These are phyloP conservation scores for Pinguiococcus pyrenoidosus DNA, from an alignment of 108 stramenopile species.

Conservation along the genomic window DNA sequence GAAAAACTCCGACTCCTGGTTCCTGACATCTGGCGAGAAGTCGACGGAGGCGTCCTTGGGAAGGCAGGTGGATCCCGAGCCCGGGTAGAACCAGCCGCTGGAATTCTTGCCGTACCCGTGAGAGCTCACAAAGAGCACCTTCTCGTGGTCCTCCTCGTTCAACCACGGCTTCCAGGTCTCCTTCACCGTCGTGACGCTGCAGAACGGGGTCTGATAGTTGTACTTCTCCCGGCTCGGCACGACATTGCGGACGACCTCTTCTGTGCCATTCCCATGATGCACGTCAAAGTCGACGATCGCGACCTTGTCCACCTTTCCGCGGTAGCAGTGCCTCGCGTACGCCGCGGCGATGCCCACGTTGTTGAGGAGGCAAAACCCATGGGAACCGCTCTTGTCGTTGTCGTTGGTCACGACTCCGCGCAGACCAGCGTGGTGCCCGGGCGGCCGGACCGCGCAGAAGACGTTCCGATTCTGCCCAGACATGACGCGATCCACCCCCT, in stretches of 20 bases:
- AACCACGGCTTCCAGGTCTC: constrained; percentile 22
- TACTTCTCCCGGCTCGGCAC: constrained; percentile 15
- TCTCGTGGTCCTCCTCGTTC: constrained; percentile 13
- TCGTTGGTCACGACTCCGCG: constrained; percentile 59
- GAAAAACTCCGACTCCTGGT: too few relatives aligned
- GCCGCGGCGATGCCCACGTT: constrained; percentile 95
- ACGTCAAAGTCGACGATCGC: constrained; percentile 50
- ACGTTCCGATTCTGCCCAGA: constrained; percentile 30
- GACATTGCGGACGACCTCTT: constrained; percentile 26
- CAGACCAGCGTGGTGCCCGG: constrained; percentile 96
- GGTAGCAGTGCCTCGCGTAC: constrained; percentile 65
- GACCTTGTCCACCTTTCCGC: constrained; percentile 25
- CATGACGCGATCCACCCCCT: constrained; percentile 37
- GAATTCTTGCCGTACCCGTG: constrained; percentile 32
- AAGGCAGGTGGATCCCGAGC: too few relatives aligned
- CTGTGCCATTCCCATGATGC: constrained; percentile 48
- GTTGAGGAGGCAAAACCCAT: constrained; percentile 97
- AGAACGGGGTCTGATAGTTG: constrained; percentile 8
- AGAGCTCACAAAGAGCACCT: constrained; percentile 33
- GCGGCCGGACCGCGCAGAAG: constrained; percentile 92
- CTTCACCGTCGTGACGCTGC: constrained; percentile 3
- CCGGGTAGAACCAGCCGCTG: constrained; percentile 27
- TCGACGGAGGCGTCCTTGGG: too few relatives aligned
- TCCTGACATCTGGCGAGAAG: too few relatives aligned
- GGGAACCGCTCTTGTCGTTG: constrained; percentile 71